Conservation (phyloP, 2,329 filamentous ascomycete species). For the Penicillium italicum region DNA sequence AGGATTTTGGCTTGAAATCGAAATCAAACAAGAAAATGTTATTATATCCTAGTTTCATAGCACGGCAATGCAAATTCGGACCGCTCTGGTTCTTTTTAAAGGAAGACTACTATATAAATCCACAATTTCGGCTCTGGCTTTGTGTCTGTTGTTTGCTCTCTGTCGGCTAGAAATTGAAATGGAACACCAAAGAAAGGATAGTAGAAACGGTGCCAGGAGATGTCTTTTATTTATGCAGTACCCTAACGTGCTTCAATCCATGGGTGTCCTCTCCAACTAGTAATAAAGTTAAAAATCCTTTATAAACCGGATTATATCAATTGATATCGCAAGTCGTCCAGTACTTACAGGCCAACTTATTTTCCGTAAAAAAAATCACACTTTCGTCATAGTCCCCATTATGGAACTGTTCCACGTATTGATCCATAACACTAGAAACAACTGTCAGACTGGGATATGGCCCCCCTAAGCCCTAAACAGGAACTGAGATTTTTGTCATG, state of each 20-base stretch:
- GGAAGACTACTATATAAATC: neutral
- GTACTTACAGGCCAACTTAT: neutral
- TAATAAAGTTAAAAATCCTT: too few relatives aligned
- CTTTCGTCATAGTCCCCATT: neutral
- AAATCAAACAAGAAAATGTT: too few relatives aligned
- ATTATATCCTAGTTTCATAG: too few relatives aligned
- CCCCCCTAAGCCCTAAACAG: too few relatives aligned
- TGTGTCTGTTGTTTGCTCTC: neutral
- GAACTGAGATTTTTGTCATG: too few relatives aligned
- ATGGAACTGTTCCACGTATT: too few relatives aligned
- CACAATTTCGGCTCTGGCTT: neutral
- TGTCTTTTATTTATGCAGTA: neutral
- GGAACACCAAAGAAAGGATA: neutral
- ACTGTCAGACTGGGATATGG: too few relatives aligned
- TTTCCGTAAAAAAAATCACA: neutral
- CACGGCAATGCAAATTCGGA: too few relatives aligned
- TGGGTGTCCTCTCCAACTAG: too few relatives aligned
- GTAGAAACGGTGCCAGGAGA: neutral
- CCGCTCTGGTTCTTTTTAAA: neutral
- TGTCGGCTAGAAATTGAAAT: neutral
- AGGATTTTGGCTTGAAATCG: too few relatives aligned
- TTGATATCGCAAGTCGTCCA: neutral
- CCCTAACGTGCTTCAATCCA: neutral
- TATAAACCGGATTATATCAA: neutral
- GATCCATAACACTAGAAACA: too few relatives aligned